A percentile compares a stretch with the other conserved stretches of the same genome.
Conservation (phyloP, 371 early-diverging fungal genomes). For the Mycotypha africana region DNA sequence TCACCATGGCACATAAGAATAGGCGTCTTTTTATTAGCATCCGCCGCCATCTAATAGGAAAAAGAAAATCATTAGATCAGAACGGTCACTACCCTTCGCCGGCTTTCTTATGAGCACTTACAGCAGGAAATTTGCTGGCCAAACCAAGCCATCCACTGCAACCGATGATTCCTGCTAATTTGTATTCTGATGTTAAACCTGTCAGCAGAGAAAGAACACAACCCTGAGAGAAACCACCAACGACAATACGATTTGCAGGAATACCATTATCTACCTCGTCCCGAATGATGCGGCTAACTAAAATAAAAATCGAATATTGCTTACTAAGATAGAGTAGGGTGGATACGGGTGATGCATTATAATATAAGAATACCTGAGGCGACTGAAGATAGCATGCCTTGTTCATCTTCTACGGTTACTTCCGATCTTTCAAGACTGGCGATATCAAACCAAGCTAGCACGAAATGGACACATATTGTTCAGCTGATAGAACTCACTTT, state of each 20-base stretch:
- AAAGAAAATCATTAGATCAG: neutral
- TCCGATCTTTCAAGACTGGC: constrained; percentile 42
- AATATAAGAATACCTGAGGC: constrained; percentile 37
- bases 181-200: constrained; percentile 70
- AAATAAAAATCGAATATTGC: too few relatives aligned
- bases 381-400: constrained; percentile 68
- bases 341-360: neutral
- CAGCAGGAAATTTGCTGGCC: constrained; percentile 48
- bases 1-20: constrained; percentile 89
- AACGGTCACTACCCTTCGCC: too few relatives aligned
- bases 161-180: constrained; percentile 56
- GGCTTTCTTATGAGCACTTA: constrained; percentile 8
- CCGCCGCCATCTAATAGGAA: constrained; percentile 45
- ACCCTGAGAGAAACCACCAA: constrained; percentile 97
- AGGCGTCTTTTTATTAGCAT: constrained; percentile 74
- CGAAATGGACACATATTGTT: constrained; percentile 4
- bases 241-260: constrained; percentile 76
- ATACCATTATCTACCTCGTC: constrained; percentile 80
- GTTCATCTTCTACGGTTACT: constrained; percentile 64
- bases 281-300: constrained; percentile 64
- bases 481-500: too few relatives aligned
- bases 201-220: constrained; percentile 73
- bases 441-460: constrained; percentile 79
- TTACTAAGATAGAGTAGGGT: neutral
- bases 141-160: constrained; percentile 84